Conservation (phyloP, 2,329 filamentous ascomycete genomes). For the Colletotrichum sp. region DNA sequence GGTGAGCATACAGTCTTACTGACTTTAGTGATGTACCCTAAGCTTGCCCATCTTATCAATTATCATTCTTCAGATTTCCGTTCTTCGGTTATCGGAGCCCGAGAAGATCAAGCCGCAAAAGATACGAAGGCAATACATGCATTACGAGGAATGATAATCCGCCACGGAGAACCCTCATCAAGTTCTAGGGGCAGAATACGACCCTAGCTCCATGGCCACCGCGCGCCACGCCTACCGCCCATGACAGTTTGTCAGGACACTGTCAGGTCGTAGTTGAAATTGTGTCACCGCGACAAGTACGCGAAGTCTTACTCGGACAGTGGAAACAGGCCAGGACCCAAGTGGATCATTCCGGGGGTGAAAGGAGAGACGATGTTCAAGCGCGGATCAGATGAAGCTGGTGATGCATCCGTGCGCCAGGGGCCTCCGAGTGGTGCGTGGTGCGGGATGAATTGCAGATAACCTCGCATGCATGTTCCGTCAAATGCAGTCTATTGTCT, state of each 20-base stretch:
- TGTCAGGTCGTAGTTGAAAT: neutral
- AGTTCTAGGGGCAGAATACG: neutral
- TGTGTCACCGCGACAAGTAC: conserved; percentile 8
- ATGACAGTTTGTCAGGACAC: conserved; percentile 14
- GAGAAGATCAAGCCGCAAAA: neutral
- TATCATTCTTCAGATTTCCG: neutral
- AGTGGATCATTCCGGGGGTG: neutral
- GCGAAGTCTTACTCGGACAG: neutral
- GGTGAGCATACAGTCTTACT: neutral
- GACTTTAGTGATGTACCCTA: neutral
- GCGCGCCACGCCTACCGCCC: conserved; percentile 3
- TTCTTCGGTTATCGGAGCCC: neutral
- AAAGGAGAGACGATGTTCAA: neutral
- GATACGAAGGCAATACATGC: neutral
- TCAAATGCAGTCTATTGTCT: neutral
- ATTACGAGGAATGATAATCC: neutral
- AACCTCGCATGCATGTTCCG: neutral
- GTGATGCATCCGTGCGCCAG: conserved; percentile 5
- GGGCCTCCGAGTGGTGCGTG: neutral
- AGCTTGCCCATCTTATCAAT: neutral
- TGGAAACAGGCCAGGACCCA: neutral
- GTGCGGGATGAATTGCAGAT: neutral
- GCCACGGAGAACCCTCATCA: neutral
- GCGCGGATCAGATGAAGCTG: neutral
- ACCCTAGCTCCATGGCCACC: neutral